Base-by-base conservation (phyloP, 495 filamentous ascomycete species). In the Aspergillus cavernicola region DNA sequence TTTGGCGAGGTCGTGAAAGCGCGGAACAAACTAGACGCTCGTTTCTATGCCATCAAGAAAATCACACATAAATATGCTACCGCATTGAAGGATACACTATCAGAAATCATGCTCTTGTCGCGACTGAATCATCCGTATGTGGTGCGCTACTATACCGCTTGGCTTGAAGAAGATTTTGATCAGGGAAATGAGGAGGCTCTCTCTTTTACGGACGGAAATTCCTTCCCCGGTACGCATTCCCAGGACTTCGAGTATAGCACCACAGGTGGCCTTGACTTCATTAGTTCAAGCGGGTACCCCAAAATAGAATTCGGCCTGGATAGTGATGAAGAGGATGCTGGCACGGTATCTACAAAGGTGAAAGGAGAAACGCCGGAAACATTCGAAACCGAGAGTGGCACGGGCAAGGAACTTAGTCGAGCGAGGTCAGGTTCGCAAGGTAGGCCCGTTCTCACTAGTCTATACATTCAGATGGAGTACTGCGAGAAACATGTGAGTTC, bases 1-100 rank as follows among this genome's bases (percentile, higher is more conserved):
- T 98, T 95, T 68, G 93, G 95, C 24, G 88, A 97, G 70, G 93
- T 98, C n/a, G 90, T 98, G 37, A 91, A 92, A 65, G 92, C 93
- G 6, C 81, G 95, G 51, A 95, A 96, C 61, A 95, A 91, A 67
- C 80, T 96, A 6, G 92, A 97, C 68, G 89, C 89, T 8, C 86
- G 88, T 46, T 82, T 95, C 10, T 98, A 98, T 76, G 93, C 93
- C 4, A 84, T 98, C 56, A 98, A 98, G 67, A 97, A 97, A 63
- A 95, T 98, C 48, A 89, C 84, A 19, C 86, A 92, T 56, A 85
- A 84, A 44, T 89, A 90, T 15, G 79, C 87, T 32, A 76, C 85
- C 32, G 88, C 88, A 20, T 71, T 97, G 42, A 87, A 88, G 19
- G 86, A 92, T 58, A 89, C 96, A 20, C 71, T 97, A 23, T 95